phyloP scores from a whole-genome alignment of 2,329 filamentous ascomycete genomes.

The Aspergillus udagawae region DNA sequence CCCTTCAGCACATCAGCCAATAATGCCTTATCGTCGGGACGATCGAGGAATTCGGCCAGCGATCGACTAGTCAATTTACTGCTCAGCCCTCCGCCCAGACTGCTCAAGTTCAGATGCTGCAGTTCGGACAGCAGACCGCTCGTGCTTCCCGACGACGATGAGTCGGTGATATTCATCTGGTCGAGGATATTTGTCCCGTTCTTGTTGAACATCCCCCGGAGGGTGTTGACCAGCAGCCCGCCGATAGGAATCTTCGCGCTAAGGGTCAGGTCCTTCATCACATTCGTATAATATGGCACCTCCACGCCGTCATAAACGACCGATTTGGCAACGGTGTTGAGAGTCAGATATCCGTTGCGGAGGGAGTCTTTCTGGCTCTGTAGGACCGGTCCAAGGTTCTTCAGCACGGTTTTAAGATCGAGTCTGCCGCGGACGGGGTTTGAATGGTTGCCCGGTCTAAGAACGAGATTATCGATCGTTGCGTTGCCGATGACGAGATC shows the following conservation, averaged over 20 bases:
- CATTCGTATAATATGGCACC: conserved; percentile 33
- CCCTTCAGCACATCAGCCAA: background rate
- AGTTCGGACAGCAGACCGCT: background rate
- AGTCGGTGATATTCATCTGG: conserved; percentile 6
- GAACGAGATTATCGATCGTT: conserved; percentile 47
- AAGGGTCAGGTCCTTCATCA: conserved; percentile 29
- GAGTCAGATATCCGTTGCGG: conserved; percentile 23
- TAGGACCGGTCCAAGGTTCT: conserved; percentile 24
- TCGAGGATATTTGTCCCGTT: conserved; percentile 14
- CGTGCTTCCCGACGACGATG: background rate
- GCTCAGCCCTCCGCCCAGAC: background rate
- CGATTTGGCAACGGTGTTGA: conserved; percentile 24
- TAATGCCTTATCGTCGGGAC: background rate
- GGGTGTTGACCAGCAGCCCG: conserved; percentile 26
- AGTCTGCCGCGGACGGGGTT: conserved; percentile 47
- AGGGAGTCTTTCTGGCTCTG: conserved; percentile 21
- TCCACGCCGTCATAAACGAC: conserved; percentile 28
- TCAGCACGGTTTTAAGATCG: conserved; percentile 40
- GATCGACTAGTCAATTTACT: background rate
- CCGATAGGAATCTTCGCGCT: conserved; percentile 25
- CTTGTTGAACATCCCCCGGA: conserved; percentile 18
- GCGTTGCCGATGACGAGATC: conserved; percentile 47
- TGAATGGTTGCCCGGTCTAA: conserved; percentile 52
- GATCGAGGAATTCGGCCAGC: background rate
- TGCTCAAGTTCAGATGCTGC: conserved; percentile 13